Percentiles rank a stretch among this genome's conserved stretches.
These are phyloP conservation scores for Piper longum DNA, from an alignment of 164 flowering plant species.

Conservation along the genomic window DNA sequence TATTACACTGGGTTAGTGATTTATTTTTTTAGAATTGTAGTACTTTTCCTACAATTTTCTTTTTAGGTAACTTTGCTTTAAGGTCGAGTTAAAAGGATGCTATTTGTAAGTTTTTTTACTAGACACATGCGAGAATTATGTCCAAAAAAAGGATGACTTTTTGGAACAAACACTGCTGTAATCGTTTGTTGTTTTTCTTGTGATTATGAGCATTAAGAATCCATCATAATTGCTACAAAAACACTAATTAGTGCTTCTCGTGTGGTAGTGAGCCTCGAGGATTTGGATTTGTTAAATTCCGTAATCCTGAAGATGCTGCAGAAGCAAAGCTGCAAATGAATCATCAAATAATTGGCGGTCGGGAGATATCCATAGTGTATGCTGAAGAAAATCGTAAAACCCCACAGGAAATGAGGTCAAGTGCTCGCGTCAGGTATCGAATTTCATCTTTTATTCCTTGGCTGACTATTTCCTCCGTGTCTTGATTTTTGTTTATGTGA, in stretches of 20 bases:
- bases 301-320: slow-evolving; percentile 74
- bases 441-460: not conserved
- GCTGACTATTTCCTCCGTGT: not conserved
- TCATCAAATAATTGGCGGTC: slow-evolving; percentile 70
- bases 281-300: slow-evolving; percentile 94
- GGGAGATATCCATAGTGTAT: slow-evolving; percentile 80
- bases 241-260: not conserved
- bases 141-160: too few species aligned
- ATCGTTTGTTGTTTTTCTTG: too few species aligned
- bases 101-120: slow-evolving; percentile 10
- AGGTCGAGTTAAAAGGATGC: too few species aligned
- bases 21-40: not conserved
- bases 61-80: slow-evolving; percentile 65
- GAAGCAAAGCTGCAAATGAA: slow-evolving; percentile 74
- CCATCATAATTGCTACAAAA: too few species aligned
- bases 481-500: not conserved
- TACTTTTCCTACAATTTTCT: slow-evolving; percentile 7
- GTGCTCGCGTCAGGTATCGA: slow-evolving; percentile 41
- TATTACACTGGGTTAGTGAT: slow-evolving; percentile 76
- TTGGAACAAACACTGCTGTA: too few species aligned
- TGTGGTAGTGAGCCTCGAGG: slow-evolving; percentile 73
- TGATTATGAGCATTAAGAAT: too few species aligned
- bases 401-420: slow-evolving; percentile 74
- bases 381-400: slow-evolving; percentile 96
- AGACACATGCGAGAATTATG: too few species aligned